A percentile compares a stretch with the other conserved stretches of the same genome.
Conservation (phyloP, 441 rosid genomes). For the Erodium trifolium region DNA sequence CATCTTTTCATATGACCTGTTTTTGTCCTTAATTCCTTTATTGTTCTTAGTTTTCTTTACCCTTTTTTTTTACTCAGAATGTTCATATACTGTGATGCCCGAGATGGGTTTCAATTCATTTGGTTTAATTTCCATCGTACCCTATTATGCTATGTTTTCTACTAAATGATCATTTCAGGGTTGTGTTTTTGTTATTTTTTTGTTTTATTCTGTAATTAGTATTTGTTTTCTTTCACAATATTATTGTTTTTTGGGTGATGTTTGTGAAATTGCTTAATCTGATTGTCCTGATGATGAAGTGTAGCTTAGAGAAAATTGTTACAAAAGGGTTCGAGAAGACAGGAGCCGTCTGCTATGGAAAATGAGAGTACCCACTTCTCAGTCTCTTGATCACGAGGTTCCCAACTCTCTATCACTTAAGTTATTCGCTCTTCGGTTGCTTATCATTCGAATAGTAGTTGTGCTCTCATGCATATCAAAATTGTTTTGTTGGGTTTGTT, state of each 20-base stretch:
- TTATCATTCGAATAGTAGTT: neutral
- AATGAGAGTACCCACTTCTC: constrained; percentile 48
- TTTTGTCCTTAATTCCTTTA: neutral
- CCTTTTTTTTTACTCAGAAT: neutral
- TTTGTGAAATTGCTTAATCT: too few species aligned
- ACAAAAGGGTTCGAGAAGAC: constrained; percentile 64
- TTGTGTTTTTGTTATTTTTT: too few species aligned
- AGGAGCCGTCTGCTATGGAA: constrained; percentile 70
- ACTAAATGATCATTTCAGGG: neutral
- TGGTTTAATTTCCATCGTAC: neutral
- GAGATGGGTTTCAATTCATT: neutral
- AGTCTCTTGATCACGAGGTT: constrained; percentile 46
- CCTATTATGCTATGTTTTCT: neutral
- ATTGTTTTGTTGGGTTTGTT: neutral
- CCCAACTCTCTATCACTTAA: too few species aligned
- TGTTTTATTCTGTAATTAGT: too few species aligned
- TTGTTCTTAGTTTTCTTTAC: neutral
- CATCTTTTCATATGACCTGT: neutral
- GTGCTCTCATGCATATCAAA: neutral
- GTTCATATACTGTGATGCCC: neutral
- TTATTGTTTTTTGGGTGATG: too few species aligned
- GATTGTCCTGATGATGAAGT: constrained; percentile 1
- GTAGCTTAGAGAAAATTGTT: constrained; percentile 69
- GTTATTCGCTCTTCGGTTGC: neutral
- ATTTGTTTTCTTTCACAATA: too few species aligned